Conservation (phyloP, 73 alveolate genomes). For the Tetrahymena elliotti region DNA sequence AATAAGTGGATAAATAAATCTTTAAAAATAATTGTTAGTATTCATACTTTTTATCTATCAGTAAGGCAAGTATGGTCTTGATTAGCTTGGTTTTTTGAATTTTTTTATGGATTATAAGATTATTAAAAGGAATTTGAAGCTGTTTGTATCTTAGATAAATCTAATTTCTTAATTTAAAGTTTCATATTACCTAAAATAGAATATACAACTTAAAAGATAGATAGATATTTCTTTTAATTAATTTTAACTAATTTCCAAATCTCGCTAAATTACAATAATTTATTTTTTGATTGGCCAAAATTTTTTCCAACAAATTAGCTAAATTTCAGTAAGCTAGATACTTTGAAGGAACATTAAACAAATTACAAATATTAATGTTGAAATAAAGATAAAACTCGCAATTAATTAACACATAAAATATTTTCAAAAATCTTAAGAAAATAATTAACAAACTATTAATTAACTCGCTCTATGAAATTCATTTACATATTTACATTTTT, state of each 20-base stretch:
- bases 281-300: not conserved
- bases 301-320: not conserved
- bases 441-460: too few relatives aligned
- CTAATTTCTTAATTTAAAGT: not conserved
- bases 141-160: not conserved
- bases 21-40: not conserved
- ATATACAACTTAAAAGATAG: not conserved
- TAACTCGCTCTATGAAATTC: not conserved
- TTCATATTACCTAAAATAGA: not conserved
- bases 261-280: too few relatives aligned
- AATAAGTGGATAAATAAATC: not conserved
- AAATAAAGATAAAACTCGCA: too few relatives aligned
- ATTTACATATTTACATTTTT: not conserved
- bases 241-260: not conserved
- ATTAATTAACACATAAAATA: too few relatives aligned
- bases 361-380: not conserved
- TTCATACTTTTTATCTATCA: not conserved
- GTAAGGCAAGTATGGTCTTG: not conserved
- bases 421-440: too few relatives aligned
- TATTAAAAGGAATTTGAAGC: not conserved
- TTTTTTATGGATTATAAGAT: not conserved
- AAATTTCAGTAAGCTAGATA: not conserved
- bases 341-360: not conserved
- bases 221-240: too few relatives aligned
- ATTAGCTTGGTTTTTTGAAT: not conserved